Evolutionary conservation across 805 yeast species (phyloP), one percentile per base, ranked within the genome.

Genomic region (Saccharomycopsis selenospora): DNA sequence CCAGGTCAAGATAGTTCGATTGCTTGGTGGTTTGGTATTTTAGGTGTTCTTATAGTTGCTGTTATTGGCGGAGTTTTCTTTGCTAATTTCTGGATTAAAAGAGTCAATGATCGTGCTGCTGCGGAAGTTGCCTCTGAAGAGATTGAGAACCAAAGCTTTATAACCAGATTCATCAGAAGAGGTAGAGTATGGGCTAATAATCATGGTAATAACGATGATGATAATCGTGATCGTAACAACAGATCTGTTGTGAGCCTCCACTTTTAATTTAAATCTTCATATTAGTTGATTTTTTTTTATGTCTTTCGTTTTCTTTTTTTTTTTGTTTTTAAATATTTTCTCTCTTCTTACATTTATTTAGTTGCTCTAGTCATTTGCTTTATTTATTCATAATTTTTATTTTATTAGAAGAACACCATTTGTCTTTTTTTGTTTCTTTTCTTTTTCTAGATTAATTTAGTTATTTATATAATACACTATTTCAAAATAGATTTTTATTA

Each of bases 11-110:
- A 57, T 11, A 71, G 55, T 2, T 57, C 53, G 1, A 64, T 73
- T 36, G 76, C 69, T 2, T 84, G 93, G 87, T 87, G 77, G 61
- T 79, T 77, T 61, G 85, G 86, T 40, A 79, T 82, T 51, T 59
- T 82, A 4, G 85, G 80, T 7, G 66, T 75, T 22, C 61, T 81
- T 53, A 50, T 76, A 10, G 54, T 66, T 3, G 47, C 75, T 40
- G 73, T 71, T n/a, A 40, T 65, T 6, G 38, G 55, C 0, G 67
- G 77, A 30, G 66, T 70, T 45, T 38, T 66, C 7, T 52, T 66
- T 18, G 78, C 80, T 13, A 64, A 65, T 18, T 64, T 59, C 55
- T 71, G 73, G 74, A 54, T 72, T 38, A 60, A 63, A 4, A 60
- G 64, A n/a, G n/a, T n/a, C 44, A 61, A 57, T 7, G 57, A 61